A percentile compares a stretch with the other conserved stretches of the same genome.
These are phyloP conservation scores for Ambrosiella beaveri DNA, from an alignment of 2,329 filamentous ascomycete species.

Conservation along the genomic window DNA sequence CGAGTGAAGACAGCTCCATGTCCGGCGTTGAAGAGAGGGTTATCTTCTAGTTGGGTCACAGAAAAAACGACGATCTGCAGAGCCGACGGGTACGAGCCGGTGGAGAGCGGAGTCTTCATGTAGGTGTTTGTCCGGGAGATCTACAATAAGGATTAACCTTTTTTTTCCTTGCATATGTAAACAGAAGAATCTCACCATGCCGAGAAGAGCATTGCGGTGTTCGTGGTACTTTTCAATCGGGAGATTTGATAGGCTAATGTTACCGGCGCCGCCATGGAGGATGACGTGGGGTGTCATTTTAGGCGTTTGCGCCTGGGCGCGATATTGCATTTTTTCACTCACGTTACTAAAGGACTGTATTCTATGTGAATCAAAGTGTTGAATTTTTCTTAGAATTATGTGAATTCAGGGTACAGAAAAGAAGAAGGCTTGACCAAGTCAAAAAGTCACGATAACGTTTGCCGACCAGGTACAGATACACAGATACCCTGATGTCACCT, in stretches of 20 bases:
- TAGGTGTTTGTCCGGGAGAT: constrained; percentile 28
- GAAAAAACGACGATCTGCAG: constrained; percentile 61
- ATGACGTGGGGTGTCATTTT: constrained; percentile 39
- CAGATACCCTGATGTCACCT: neutral
- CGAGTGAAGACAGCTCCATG: constrained; percentile 76
- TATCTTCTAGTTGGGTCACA: constrained; percentile 58
- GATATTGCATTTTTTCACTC: constrained; percentile 6
- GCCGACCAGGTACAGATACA: neutral
- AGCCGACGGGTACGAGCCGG: constrained; percentile 32
- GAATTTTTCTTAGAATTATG: neutral
- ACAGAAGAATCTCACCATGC: constrained; percentile 30
- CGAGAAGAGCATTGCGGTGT: constrained; percentile 43
- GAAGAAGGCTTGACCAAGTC: neutral
- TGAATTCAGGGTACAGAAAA: neutral
- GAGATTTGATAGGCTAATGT: constrained; percentile 43
- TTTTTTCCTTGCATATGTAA: neutral
- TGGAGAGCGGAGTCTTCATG: constrained; percentile 24
- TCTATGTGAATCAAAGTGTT: too few species aligned
- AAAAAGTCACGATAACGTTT: neutral
- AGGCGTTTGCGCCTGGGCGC: neutral
- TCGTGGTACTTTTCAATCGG: constrained; percentile 37
- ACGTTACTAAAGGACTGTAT: neutral
- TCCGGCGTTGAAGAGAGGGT: constrained; percentile 69
- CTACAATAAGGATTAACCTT: constrained; percentile 17
- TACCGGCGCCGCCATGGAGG: constrained; percentile 58